phyloP scores from a whole-genome alignment of 2,329 filamentous ascomycete genomes.

The Alternaria alternata region DNA sequence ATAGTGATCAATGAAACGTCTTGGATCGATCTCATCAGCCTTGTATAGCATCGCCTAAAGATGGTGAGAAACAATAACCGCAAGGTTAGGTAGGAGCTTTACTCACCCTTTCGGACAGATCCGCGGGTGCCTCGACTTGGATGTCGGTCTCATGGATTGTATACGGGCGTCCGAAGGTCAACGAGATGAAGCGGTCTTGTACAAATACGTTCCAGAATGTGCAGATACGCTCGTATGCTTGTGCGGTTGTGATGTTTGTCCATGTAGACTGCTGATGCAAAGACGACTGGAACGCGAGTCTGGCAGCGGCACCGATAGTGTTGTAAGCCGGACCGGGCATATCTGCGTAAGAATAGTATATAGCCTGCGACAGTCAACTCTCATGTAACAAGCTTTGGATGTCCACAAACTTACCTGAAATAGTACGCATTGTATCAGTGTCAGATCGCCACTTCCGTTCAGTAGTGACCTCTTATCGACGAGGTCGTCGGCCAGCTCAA shows the following conservation, averaged over 20 bases:
- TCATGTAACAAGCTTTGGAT: neutral
- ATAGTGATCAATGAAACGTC: slow-evolving; percentile 28
- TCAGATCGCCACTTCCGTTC: slow-evolving; percentile 31
- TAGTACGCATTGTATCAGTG: slow-evolving; percentile 39
- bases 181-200: slow-evolving; percentile 38
- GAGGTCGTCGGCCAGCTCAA: slow-evolving; percentile 37
- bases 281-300: slow-evolving; percentile 38
- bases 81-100: neutral
- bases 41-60: slow-evolving; percentile 23
- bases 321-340: slow-evolving; percentile 40
- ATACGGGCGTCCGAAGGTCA: slow-evolving; percentile 43
- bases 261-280: slow-evolving; percentile 39
- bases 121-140: slow-evolving; percentile 33
- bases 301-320: slow-evolving; percentile 40
- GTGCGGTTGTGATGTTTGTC: slow-evolving; percentile 19
- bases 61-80: neutral
- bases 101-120: slow-evolving; percentile 31
- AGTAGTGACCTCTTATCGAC: slow-evolving; percentile 35
- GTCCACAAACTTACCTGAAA: slow-evolving; percentile 31
- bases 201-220: slow-evolving; percentile 43
- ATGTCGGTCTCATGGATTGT: slow-evolving; percentile 40
- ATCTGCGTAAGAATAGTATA: slow-evolving; percentile 38
- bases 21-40: slow-evolving; percentile 13
- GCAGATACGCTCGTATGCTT: slow-evolving; percentile 34
- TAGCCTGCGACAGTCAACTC: slow-evolving; percentile 29